Evolutionary conservation across 2,329 filamentous ascomycete genomes (phyloP).

Genomic region (Byssochlamys sp.): DNA sequence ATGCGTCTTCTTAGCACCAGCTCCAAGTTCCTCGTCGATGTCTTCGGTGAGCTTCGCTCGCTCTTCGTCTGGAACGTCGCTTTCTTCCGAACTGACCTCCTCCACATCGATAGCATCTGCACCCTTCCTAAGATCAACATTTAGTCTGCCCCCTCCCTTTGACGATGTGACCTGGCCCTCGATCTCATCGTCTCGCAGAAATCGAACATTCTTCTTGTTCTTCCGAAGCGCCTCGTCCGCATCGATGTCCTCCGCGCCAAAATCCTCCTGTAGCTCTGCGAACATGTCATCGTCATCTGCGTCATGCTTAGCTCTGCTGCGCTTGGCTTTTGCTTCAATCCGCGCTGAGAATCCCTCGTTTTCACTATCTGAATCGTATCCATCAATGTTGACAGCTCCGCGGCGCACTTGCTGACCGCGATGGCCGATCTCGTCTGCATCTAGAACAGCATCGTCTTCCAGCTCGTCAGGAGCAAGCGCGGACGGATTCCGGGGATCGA

Average conservation of each 20-base stretch:
- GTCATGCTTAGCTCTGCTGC: constrained; percentile 23
- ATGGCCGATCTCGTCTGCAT: constrained; percentile 82
- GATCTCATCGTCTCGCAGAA: constrained; percentile 56
- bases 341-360: constrained; percentile 79
- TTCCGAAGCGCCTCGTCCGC: constrained; percentile 44
- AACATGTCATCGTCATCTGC: constrained; percentile 67
- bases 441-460: constrained; percentile 66
- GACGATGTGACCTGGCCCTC: constrained; percentile 68
- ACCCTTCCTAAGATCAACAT: constrained; percentile 43
- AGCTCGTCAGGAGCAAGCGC: constrained; percentile 74
- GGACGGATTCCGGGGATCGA: constrained; percentile 89
- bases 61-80: constrained; percentile 55
- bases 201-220: constrained; percentile 53
- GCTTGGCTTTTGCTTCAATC: constrained; percentile 50
- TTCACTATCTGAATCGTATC: constrained; percentile 86
- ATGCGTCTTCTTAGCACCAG: constrained; percentile 81
- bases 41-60: constrained; percentile 64
- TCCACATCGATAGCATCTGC: constrained; percentile 49
- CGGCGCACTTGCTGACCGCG: constrained; percentile 67
- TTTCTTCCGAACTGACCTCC: constrained; percentile 47
- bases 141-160: constrained; percentile 62
- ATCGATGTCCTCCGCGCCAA: constrained; percentile 44
- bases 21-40: constrained; percentile 79
- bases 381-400: constrained; percentile 89
- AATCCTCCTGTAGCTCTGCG: constrained; percentile 56